Evolutionary conservation across 2,329 filamentous ascomycete species (phyloP).

Genomic region (Chrysosporium queenslandicum): DNA sequence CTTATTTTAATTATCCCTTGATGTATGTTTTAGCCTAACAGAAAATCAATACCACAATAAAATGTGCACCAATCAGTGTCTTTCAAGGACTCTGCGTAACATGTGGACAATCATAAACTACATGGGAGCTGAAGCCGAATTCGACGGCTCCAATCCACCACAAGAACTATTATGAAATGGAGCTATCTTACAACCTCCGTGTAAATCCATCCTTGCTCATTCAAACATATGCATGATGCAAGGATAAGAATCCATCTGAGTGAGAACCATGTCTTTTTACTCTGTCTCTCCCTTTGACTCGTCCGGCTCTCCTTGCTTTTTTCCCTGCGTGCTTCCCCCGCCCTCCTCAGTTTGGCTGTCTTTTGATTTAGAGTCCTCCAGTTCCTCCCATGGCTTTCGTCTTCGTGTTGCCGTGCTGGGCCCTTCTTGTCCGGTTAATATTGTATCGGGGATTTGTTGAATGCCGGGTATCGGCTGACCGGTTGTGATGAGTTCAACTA

Average conservation of each 20-base stretch:
- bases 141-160: too few species aligned
- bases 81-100: neutral
- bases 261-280: too few species aligned
- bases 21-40: slow-evolving; percentile 6
- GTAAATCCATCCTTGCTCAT: too few species aligned
- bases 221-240: too few species aligned
- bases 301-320: neutral
- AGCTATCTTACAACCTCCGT: too few species aligned
- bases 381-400: slow-evolving; percentile 72
- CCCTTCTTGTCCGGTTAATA: slow-evolving; percentile 60
- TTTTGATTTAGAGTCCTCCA: slow-evolving; percentile 19
- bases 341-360: too few species aligned
- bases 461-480: slow-evolving; percentile 81
- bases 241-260: too few species aligned
- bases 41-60: slow-evolving; percentile 2
- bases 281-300: neutral
- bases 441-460: slow-evolving; percentile 70
- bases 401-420: slow-evolving; percentile 44
- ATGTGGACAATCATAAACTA: neutral
- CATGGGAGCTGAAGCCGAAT: neutral
- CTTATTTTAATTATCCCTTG: slow-evolving; percentile 5
- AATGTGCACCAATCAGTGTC: neutral
- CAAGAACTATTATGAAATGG: too few species aligned
- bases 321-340: neutral
- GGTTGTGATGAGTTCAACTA: slow-evolving; percentile 72